phyloP scores from a whole-genome alignment of 202 grass and related monocot species.

The Carex arenaria region DNA sequence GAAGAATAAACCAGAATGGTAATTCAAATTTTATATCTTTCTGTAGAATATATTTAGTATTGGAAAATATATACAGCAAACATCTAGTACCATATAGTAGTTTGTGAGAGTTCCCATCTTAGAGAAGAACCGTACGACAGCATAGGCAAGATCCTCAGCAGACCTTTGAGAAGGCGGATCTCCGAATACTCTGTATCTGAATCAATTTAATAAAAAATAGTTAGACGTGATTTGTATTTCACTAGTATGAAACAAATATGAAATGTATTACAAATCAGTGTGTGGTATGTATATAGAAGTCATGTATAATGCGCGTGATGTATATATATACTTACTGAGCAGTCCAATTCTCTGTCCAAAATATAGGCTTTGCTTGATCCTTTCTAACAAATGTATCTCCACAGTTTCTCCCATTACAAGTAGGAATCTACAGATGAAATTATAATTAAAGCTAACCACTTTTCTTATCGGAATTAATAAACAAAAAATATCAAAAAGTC shows the following conservation, averaged over 20 bases:
- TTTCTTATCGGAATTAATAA: background rate
- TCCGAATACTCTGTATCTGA: constrained; percentile 79
- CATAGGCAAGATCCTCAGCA: constrained; percentile 83
- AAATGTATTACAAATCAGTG: constrained; percentile 13
- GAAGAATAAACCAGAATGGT: constrained; percentile 24
- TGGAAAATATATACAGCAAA: background rate
- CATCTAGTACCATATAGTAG: constrained; percentile 81
- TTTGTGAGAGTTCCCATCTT: constrained; percentile 82
- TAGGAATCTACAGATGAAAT: constrained; percentile 57
- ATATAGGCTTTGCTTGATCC: constrained; percentile 55
- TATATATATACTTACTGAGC: constrained; percentile 87
- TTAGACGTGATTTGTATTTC: background rate
- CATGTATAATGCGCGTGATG: background rate
- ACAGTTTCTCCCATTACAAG: constrained; percentile 98
- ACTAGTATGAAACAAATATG: background rate
- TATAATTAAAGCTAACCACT: background rate
- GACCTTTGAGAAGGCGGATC: constrained; percentile 77
- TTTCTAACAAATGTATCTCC: constrained; percentile 70
- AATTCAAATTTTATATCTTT: background rate
- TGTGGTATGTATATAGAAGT: background rate
- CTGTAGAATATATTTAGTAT: background rate
- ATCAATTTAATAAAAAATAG: constrained; percentile 12
- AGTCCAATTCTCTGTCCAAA: constrained; percentile 99
- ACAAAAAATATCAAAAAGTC: background rate
- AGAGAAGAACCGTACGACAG: constrained; percentile 79